phyloP scores from a whole-genome alignment of 2,329 filamentous ascomycete species.

The Chaetomiaceae sp. region DNA sequence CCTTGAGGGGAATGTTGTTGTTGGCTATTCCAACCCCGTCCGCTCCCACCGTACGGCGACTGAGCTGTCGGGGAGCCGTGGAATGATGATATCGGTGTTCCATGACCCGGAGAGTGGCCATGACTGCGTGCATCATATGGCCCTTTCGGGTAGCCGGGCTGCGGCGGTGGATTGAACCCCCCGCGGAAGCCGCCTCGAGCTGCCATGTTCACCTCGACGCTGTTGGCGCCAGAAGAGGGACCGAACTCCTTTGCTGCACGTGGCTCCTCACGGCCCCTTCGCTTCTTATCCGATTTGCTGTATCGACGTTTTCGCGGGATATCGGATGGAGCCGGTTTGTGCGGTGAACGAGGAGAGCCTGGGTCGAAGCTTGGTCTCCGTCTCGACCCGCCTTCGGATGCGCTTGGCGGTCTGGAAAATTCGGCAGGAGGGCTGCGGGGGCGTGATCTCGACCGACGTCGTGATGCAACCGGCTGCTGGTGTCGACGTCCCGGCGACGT shows the following conservation, averaged over 20 bases:
- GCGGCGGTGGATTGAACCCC: slow-evolving; percentile 32
- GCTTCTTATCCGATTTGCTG: slow-evolving; percentile 26
- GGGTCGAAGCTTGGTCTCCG: slow-evolving; percentile 18
- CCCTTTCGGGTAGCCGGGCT: slow-evolving; percentile 33
- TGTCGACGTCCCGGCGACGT: slow-evolving; percentile 20
- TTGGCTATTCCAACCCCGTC: slow-evolving; percentile 35
- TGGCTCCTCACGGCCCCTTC: slow-evolving; percentile 35
- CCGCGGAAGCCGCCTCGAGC: slow-evolving; percentile 39
- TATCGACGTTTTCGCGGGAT: slow-evolving; percentile 15
- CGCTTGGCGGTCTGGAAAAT: slow-evolving; percentile 20
- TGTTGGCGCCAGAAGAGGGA: slow-evolving; percentile 42
- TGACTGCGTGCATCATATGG: slow-evolving; percentile 35
- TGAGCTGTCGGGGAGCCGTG: slow-evolving; percentile 39
- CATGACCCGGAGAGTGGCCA: slow-evolving; percentile 35
- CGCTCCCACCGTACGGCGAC: slow-evolving; percentile 37
- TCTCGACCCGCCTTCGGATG: slow-evolving; percentile 22
- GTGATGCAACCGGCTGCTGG: slow-evolving; percentile 11
- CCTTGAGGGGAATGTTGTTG: slow-evolving; percentile 35
- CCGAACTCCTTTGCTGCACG: slow-evolving; percentile 33
- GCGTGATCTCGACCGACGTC: slow-evolving; percentile 23
- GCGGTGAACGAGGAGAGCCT: slow-evolving; percentile 10
- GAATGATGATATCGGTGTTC: slow-evolving; percentile 38
- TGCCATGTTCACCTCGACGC: slow-evolving; percentile 46
- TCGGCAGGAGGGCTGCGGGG: slow-evolving; percentile 18
- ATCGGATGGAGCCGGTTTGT: slow-evolving; percentile 8